Percentiles rank a stretch among this genome's conserved stretches.
Evolutionary conservation across 495 filamentous ascomycete genomes (phyloP).

Genomic region (Hypoxylon fragiforme): DNA sequence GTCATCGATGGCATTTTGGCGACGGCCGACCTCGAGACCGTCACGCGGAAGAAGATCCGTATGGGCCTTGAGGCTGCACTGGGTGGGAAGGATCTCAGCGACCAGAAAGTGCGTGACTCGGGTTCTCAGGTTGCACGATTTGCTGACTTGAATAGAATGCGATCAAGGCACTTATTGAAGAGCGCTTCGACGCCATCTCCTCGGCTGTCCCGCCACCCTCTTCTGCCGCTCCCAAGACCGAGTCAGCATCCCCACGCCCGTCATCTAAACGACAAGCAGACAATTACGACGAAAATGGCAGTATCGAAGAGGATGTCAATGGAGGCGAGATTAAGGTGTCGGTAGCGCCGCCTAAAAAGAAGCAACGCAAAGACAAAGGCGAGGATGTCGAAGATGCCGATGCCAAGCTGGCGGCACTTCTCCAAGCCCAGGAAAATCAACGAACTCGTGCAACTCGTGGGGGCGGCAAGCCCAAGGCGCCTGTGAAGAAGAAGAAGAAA

Average conservation of each 20-base stretch:
- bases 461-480: conserved; percentile 59
- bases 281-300: conserved; percentile 36
- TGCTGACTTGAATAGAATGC: conserved; percentile 57
- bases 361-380: conserved; percentile 59
- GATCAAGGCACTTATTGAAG: conserved; percentile 82
- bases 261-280: conserved; percentile 36
- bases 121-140: background rate
- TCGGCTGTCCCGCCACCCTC: conserved; percentile 46
- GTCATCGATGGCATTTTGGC: conserved; percentile 92
- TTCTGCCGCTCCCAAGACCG: conserved; percentile 33
- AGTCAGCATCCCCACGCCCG: conserved; percentile 22
- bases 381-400: conserved; percentile 67
- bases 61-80: conserved; percentile 73
- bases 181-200: conserved; percentile 83
- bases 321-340: conserved; percentile 56
- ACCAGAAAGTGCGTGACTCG: conserved; percentile 70
- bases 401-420: conserved; percentile 77
- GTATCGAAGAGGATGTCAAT: conserved; percentile 34
- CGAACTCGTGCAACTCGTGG: conserved; percentile 70
- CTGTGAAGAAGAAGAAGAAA: conserved; percentile 70
- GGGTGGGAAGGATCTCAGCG: conserved; percentile 78
- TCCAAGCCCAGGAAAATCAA: conserved; percentile 91
- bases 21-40: conserved; percentile 79
- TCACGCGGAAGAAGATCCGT: conserved; percentile 91
- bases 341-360: conserved; percentile 55